A percentile compares a stretch with the other conserved stretches of the same genome.
Conservation (phyloP, 495 filamentous ascomycete genomes). For the Oleoguttula mirabilis region DNA sequence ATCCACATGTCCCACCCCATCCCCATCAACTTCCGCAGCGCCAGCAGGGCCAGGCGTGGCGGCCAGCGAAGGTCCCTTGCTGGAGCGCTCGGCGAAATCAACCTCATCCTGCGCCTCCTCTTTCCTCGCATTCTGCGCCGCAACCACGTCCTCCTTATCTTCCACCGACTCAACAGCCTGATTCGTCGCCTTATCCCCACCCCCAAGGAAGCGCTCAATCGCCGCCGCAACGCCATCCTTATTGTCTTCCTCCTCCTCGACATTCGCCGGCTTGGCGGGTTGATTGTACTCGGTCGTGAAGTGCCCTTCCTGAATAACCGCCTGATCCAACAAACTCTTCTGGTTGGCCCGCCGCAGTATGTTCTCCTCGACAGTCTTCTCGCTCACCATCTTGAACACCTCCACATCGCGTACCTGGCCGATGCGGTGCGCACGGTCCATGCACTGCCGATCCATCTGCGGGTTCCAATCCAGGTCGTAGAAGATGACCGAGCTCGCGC, state of each 20-base stretch:
- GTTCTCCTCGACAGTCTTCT: slow-evolving; percentile 97
- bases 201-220: slow-evolving; percentile 70
- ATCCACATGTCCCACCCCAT: slow-evolving; percentile 46
- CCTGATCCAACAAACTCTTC: slow-evolving; percentile 94
- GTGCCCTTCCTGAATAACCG: slow-evolving; percentile 96
- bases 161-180: slow-evolving; percentile 77
- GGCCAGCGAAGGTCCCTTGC: slow-evolving; percentile 25
- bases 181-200: slow-evolving; percentile 40
- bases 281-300: slow-evolving; percentile 98
- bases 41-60: slow-evolving; percentile 23
- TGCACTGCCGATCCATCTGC: slow-evolving; percentile 99
- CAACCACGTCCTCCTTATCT: slow-evolving; percentile 80
- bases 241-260: slow-evolving; percentile 55
- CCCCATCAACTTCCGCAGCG: slow-evolving; percentile 33
- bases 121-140: slow-evolving; percentile 79
- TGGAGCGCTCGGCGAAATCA: slow-evolving; percentile 68
- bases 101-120: slow-evolving; percentile 74
- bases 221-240: slow-evolving; percentile 59
- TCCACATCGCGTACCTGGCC: slow-evolving; percentile 97
- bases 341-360: slow-evolving; percentile 93
- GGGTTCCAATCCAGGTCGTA: slow-evolving; percentile 99
- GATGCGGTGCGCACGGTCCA: slow-evolving; percentile 95
- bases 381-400: slow-evolving; percentile 92
- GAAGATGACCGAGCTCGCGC: slow-evolving; percentile 97
- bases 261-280: slow-evolving; percentile 34